These are phyloP conservation scores for Saturnispora diversa DNA, from an alignment of 805 yeast species.

Conservation along the genomic window DNA sequence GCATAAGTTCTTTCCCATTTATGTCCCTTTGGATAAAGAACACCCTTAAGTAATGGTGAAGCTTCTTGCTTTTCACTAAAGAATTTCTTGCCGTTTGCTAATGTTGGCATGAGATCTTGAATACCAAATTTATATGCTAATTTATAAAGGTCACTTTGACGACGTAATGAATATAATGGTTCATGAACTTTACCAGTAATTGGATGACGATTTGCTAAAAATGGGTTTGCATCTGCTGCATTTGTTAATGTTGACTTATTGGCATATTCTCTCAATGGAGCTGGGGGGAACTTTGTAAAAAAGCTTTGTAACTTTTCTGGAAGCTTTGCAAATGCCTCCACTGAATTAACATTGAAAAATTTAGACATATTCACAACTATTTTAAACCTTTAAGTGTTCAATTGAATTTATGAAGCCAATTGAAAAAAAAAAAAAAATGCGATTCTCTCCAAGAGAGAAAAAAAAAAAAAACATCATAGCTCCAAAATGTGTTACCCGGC, in stretches of 20 bases:
- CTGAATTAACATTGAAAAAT: slow-evolving; percentile 25
- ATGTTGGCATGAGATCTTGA: slow-evolving; percentile 63
- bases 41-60: slow-evolving; percentile 70
- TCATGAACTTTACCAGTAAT: slow-evolving; percentile 69
- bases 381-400: background rate
- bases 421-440: too few relatives aligned
- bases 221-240: slow-evolving; percentile 77
- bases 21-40: slow-evolving; percentile 67
- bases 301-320: slow-evolving; percentile 66
- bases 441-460: background rate
- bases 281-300: slow-evolving; percentile 78
- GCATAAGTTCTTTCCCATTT: slow-evolving; percentile 66
- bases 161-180: slow-evolving; percentile 70
- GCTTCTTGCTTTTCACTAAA: slow-evolving; percentile 67
- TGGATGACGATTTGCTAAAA: slow-evolving; percentile 77
- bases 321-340: slow-evolving; percentile 37
- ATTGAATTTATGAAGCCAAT: too few relatives aligned
- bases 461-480: background rate
- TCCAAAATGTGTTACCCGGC: slow-evolving; percentile 3
- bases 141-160: slow-evolving; percentile 77
- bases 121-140: slow-evolving; percentile 77
- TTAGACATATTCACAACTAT: slow-evolving; percentile 9
- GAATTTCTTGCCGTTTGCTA: slow-evolving; percentile 56
- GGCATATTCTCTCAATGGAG: slow-evolving; percentile 63
- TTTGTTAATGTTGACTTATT: slow-evolving; percentile 53